Base-by-base conservation (phyloP, 805 yeast genomes). In the Pichia deserticola region DNA sequence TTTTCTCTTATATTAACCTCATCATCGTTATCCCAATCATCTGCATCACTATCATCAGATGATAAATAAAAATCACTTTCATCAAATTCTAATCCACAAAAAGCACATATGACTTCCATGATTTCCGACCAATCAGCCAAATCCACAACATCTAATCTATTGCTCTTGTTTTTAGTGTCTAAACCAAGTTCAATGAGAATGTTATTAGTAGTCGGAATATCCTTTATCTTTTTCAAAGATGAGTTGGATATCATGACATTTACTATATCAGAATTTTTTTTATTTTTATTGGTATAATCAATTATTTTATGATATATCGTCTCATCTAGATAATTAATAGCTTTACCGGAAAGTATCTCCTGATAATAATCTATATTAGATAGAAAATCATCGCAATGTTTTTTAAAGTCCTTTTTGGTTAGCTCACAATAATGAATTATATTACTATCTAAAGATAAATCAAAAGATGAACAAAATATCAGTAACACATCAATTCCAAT, bases 51-150 rank as follows among this genome's bases (percentile, higher is more conserved):
- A 7, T 36, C 42, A 15, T 47, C 44, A 2, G 57, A 45, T 11
- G 56, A 51, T 34, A 51, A 42, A 32, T 61, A 64, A 45, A 65
- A 65, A 51, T 64, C 68, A 42, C 64, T 58, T 13, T 65, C 67
- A 40, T 65, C 70, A 54, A 67, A 67, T 36, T 66, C 70, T 25
- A 67, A 49, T 1, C 65, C 68, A 34, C 64, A 59, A 12, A 50
- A 45, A 6, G 51, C 50, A 47, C 70, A 67, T 5, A 67, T 58
- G 3, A 60, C 60, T 40, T 67, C 71, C 71, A 67, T 67, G 1
- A 60, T 63, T 40, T 66, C 69, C 30, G 64, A 66, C 71, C 71
- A 67, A 12, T 56, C 54, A 4, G 66, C 57, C 27, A 64, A 53
- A 45, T 57, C 57, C 15, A 52, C 49, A 6, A 65, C 55, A 38